These are phyloP conservation scores for Termitomyces sp. DNA, from an alignment of 768 basidiomycete genomes.

Conservation along the genomic window DNA sequence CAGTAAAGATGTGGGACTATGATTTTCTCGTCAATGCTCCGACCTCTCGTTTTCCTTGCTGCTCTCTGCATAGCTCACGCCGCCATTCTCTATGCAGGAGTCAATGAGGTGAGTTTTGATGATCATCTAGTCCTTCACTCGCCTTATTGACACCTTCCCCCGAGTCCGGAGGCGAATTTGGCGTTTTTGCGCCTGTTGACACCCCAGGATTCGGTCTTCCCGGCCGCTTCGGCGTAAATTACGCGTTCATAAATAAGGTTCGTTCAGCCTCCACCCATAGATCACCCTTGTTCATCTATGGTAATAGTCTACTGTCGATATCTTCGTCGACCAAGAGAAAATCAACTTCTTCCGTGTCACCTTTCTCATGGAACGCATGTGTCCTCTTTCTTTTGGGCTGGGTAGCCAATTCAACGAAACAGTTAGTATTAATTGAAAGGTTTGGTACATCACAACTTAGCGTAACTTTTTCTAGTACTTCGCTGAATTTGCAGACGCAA, in stretches of 20 bases:
- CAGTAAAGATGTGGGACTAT: not conserved
- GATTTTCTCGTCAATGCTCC: slow-evolving; percentile 3
- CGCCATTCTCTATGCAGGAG: slow-evolving; percentile 39
- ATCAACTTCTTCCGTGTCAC: slow-evolving; percentile 46
- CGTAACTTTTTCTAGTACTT: slow-evolving; percentile 30
- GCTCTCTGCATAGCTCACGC: slow-evolving; percentile 5
- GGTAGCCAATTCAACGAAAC: slow-evolving; percentile 42
- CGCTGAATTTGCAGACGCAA: slow-evolving; percentile 34
- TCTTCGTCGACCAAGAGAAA: slow-evolving; percentile 41
- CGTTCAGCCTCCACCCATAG: not conserved
- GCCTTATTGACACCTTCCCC: not conserved
- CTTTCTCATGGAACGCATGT: slow-evolving; percentile 45
- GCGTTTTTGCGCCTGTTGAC: slow-evolving; percentile 29
- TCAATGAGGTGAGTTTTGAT: slow-evolving; percentile 34
- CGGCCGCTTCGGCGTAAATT: slow-evolving; percentile 37
- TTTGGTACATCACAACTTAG: not conserved
- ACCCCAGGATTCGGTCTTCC: slow-evolving; percentile 36
- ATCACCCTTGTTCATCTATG: not conserved
- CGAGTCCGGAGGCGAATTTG: slow-evolving; percentile 44
- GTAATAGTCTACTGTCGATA: not conserved
- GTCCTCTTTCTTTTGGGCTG: slow-evolving; percentile 31
- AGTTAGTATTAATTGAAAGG: slow-evolving; percentile 15
- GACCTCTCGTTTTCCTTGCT: slow-evolving; percentile 5
- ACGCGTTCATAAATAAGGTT: slow-evolving; percentile 45
- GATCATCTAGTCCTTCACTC: not conserved